Conservation (phyloP, 768 basidiomycete genomes). For the Mycena galericulata region DNA sequence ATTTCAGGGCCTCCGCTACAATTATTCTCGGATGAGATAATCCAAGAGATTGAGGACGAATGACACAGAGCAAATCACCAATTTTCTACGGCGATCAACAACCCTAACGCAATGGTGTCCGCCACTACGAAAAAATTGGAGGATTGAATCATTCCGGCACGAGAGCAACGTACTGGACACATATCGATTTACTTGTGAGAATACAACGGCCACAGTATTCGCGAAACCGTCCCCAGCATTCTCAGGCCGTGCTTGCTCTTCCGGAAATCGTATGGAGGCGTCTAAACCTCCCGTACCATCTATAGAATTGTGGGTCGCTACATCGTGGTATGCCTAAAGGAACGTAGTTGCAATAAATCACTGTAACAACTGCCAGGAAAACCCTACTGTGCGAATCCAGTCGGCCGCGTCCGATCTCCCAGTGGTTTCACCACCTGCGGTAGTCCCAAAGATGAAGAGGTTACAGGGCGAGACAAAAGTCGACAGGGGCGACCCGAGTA, state of each 20-base stretch:
- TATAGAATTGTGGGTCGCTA: background rate
- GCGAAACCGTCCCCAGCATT: conserved; percentile 6
- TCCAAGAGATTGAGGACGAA: background rate
- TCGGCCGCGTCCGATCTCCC: background rate
- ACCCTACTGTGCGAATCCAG: conserved; percentile 17
- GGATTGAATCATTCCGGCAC: background rate
- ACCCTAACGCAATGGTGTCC: background rate
- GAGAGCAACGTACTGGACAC: background rate
- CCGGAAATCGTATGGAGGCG: conserved; percentile 7
- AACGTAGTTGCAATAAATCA: background rate
- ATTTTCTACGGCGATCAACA: conserved; percentile 15
- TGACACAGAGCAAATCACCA: background rate
- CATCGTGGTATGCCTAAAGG: conserved; percentile 13
- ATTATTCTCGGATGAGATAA: background rate
- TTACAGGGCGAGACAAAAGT: background rate
- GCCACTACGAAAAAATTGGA: conserved; percentile 5
- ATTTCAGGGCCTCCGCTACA: conserved; percentile 20
- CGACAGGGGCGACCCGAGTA: background rate
- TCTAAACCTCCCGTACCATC: conserved; percentile 13
- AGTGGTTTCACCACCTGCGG: background rate
- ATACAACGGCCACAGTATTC: background rate
- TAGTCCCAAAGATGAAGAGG: background rate
- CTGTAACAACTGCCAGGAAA: background rate
- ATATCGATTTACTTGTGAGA: background rate
- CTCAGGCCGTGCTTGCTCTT: conserved; percentile 6